A percentile compares a stretch with the other conserved stretches of the same genome.
These are phyloP conservation scores for Pseudonitzschia delicatissima DNA, from an alignment of 108 stramenopile genomes.

Conservation along the genomic window DNA sequence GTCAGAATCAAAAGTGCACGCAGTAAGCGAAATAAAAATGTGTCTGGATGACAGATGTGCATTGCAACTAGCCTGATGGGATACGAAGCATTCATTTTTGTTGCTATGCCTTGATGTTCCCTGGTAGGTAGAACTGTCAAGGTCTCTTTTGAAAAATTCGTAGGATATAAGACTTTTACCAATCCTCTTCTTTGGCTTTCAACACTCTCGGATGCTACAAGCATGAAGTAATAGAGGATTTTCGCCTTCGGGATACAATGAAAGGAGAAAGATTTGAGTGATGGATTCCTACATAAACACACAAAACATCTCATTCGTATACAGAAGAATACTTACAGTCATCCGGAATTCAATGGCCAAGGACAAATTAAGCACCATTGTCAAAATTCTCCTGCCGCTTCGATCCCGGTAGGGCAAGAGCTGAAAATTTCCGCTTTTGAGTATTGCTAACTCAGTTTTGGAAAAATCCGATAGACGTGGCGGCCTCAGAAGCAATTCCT, in stretches of 20 bases:
- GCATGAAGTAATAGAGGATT: background rate
- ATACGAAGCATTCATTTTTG: background rate
- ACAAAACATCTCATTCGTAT: background rate
- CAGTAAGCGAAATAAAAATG: background rate
- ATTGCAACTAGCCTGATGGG: background rate
- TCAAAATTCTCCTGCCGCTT: slow-evolving; percentile 13
- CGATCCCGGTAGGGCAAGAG: slow-evolving; percentile 9
- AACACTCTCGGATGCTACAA: background rate
- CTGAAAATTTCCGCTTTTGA: slow-evolving; percentile 7
- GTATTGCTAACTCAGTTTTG: background rate
- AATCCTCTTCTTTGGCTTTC: slow-evolving; percentile 12
- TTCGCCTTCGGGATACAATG: background rate
- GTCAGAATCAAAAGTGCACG: background rate
- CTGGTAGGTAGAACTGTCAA: background rate
- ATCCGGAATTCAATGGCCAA: background rate
- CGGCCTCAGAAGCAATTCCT: slow-evolving; percentile 12
- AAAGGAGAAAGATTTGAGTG: background rate
- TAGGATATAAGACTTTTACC: background rate
- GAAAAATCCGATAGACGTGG: background rate
- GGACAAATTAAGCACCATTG: background rate
- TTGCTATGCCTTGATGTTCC: background rate
- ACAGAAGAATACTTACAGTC: background rate
- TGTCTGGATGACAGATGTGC: slow-evolving; percentile 7
- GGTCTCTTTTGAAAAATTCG: background rate
- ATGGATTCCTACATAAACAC: background rate